Evolutionary conservation across 495 filamentous ascomycete species (phyloP).

Genomic region (Podospora tetraspora): DNA sequence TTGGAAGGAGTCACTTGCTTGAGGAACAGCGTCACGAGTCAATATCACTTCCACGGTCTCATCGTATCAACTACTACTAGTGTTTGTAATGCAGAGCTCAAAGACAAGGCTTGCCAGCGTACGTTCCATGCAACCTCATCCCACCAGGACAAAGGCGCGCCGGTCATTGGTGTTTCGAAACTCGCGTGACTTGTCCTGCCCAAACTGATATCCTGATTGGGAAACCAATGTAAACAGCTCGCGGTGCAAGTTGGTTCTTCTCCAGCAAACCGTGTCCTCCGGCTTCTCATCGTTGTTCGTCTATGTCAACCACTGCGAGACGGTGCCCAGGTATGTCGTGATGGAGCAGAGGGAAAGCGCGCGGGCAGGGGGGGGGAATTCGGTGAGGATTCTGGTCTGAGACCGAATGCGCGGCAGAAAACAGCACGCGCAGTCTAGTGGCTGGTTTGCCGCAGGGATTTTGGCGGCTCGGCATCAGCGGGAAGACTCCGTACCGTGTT

Average conservation of each 20-base stretch:
- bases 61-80: background rate
- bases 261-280: background rate
- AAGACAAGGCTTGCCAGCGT: background rate
- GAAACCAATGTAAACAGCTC: too few relatives aligned
- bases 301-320: background rate
- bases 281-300: background rate
- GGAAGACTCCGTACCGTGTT: background rate
- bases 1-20: background rate
- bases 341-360: background rate
- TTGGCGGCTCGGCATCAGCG: background rate
- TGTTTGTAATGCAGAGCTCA: background rate
- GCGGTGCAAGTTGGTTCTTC: too few relatives aligned
- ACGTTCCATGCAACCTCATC: background rate
- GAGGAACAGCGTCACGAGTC: too few relatives aligned
- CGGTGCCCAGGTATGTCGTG: background rate
- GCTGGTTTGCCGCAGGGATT: background rate
- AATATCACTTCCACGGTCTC: too few relatives aligned
- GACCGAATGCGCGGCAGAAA: background rate
- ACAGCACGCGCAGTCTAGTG: background rate
- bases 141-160: background rate
- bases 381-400: background rate
- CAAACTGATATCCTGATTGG: too few relatives aligned
- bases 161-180: background rate
- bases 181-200: background rate
- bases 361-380: background rate